Evolutionary conservation across 768 basidiomycete species (phyloP), one percentile per base, ranked within the genome.

Genomic region (Rhizopogon vinicolor): DNA sequence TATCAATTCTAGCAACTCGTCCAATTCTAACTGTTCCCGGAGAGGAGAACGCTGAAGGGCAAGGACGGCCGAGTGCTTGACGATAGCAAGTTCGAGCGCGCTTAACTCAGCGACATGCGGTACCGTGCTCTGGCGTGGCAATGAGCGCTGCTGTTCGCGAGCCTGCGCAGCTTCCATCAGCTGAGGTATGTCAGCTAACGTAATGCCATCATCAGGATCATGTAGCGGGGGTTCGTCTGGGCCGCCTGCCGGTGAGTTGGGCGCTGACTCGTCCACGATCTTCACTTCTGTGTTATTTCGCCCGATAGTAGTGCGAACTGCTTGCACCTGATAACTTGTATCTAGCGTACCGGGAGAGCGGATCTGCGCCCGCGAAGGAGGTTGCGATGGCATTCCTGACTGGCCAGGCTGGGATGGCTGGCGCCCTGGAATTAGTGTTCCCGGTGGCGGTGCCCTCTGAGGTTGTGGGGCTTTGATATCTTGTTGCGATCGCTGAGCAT

Each of bases 101-200:
- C 80, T 88, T 41, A 99, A 76, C 68, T 93, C 90, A 7, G 90
- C 89, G 44, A 99, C 81, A 62, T 89, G 86, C 8, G 91, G 90
- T 56, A 85, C 83, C n/a, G 86, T 81, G 60, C 78, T 88, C 70
- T 88, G 83, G 29, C 87, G 75, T 0, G 91, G 89, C 14, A 92
- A 70, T 3, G 89, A 91, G n/a, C 91, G 84, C 56, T 86, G 89
- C 63, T 93, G 89, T 67, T 92, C 88, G 48, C 91, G 80, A 18
- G 91, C 92, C 68, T 96, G 91, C 13, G 93, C 94, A 3, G 87
- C 93, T 67, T 94, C 91, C 70, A 97, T 88, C 10, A 97, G 72
- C 64, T 93, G 89, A 7, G 95, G 93, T 51, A 98, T 91, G 70
- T 98, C 97, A 8, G 92, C 93, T 13, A 98, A 80, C 0, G 94